Evolutionary conservation across 179 eudicot species (phyloP).

Genomic region (Beta lomatogona): DNA sequence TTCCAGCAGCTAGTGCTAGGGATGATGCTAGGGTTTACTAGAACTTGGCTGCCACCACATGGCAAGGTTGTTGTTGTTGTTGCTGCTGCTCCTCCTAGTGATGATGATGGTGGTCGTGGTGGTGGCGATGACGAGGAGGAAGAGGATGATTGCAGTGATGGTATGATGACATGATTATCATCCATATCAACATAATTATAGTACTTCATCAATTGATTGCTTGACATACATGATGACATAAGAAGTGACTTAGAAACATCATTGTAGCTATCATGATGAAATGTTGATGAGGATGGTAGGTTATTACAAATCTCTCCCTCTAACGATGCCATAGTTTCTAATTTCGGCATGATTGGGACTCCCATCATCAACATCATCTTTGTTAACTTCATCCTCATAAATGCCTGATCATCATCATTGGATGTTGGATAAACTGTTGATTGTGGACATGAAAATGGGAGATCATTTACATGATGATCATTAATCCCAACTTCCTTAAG

Average conservation of each 20-base stretch:
- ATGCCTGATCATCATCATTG: slow-evolving; percentile 10
- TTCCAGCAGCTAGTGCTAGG: slow-evolving; percentile 21
- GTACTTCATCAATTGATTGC: background rate
- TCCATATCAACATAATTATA: slow-evolving; percentile 14
- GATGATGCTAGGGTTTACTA: slow-evolving; percentile 31
- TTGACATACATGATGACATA: slow-evolving; percentile 18
- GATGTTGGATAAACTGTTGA: background rate
- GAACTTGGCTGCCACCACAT: slow-evolving; percentile 33
- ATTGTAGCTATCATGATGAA: background rate
- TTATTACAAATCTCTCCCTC: slow-evolving; percentile 3
- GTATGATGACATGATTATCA: slow-evolving; percentile 24
- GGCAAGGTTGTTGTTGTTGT: slow-evolving; percentile 12
- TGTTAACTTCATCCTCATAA: slow-evolving; percentile 25
- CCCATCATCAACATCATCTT: background rate
- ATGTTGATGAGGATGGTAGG: slow-evolving; percentile 20
- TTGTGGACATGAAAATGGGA: slow-evolving; percentile 19
- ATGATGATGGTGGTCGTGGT: slow-evolving; percentile 9
- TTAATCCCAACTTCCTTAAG: slow-evolving; percentile 19
- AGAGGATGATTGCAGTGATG: background rate
- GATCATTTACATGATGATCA: background rate
- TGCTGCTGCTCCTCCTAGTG: slow-evolving; percentile 3
- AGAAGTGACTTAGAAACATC: slow-evolving; percentile 13
- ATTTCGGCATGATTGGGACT: slow-evolving; percentile 23
- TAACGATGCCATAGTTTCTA: slow-evolving; percentile 1
- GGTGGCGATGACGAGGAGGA: slow-evolving; percentile 30